Base-by-base conservation (phyloP, 768 basidiomycete species). In the Favolaschia claudopus region DNA sequence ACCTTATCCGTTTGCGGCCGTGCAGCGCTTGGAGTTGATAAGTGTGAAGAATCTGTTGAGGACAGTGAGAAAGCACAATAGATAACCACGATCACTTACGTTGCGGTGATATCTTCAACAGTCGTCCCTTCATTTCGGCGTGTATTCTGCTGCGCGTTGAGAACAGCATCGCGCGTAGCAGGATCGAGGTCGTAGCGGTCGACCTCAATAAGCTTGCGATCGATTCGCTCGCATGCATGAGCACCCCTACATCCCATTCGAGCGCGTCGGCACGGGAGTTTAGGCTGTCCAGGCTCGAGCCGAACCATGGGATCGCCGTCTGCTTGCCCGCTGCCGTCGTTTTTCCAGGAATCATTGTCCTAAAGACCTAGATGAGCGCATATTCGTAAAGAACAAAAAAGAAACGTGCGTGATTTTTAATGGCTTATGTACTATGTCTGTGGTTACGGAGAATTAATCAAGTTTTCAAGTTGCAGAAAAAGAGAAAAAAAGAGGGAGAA, bases 331-430 rank as follows among this genome's bases (percentile, higher is more conserved):
- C 1, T 27, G 24, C 29, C 25, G 12, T 19, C 12, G 8, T 24
- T 34, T 7, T 42, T 31, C 55, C 55, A 57, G 7, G 38, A 48
- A 22, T 49, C 55, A 32, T 57, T 57, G 38, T 57, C 55, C 55
- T 57, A 38, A n/a, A 25, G 31, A 25, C 7, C 7, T 24, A 12
- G 4, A 22, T 20, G 15, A 10, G 15, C 20, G 15, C 3, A 31
- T 15, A 17, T n/a, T 52, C 4, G 2, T 1, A 3, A 5, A 15
- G 28, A 33, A 19, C 2, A 25, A 4, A 19, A 42, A 36, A 5
- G 19, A 3, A 24, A 43, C 32, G 25, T 7, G 47, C 54, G 15
- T 40, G 24, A 20, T 49, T 28, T 12, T 29, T 29, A 8, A 43
- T 42, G n/a, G n/a, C n/a, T n/a, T n/a, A n/a, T n/a, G n/a, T n/a